Percentiles rank a stretch among this genome's conserved stretches.
Conservation (phyloP, 2,329 filamentous ascomycete genomes). For the Penicillium sp. region DNA sequence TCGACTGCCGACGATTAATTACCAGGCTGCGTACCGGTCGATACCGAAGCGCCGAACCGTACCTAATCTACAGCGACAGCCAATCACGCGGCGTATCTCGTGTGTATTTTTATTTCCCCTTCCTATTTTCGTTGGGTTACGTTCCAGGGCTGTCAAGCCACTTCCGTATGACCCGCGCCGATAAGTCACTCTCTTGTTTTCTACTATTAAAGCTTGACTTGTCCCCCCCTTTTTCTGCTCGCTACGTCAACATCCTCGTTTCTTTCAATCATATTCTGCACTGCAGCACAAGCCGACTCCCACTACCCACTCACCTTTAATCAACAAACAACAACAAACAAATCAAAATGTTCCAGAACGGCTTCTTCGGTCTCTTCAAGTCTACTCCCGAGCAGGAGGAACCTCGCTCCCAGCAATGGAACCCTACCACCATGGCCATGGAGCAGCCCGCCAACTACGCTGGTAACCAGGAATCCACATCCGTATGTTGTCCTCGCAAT, state of each 20-base stretch:
- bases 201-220: not conserved
- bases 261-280: too few species aligned
- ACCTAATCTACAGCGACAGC: too few species aligned
- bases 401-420: conserved; percentile 23
- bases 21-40: not conserved
- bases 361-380: conserved; percentile 30
- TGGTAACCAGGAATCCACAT: conserved; percentile 24
- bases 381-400: conserved; percentile 24
- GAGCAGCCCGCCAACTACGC: conserved; percentile 29
- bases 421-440: conserved; percentile 30
- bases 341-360: conserved; percentile 18
- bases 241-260: not conserved
- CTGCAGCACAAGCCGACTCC: too few species aligned
- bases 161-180: not conserved
- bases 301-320: too few species aligned
- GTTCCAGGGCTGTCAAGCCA: not conserved
- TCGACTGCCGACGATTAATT: too few species aligned
- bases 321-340: not conserved
- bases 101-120: too few species aligned
- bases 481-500: conserved; percentile 17
- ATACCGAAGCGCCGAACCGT: not conserved
- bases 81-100: not conserved
- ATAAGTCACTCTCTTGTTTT: not conserved
- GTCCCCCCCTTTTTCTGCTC: not conserved
- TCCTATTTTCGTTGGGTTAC: not conserved